Conservation (phyloP, 1,139 yeast species). For the Candida glucosophila region DNA sequence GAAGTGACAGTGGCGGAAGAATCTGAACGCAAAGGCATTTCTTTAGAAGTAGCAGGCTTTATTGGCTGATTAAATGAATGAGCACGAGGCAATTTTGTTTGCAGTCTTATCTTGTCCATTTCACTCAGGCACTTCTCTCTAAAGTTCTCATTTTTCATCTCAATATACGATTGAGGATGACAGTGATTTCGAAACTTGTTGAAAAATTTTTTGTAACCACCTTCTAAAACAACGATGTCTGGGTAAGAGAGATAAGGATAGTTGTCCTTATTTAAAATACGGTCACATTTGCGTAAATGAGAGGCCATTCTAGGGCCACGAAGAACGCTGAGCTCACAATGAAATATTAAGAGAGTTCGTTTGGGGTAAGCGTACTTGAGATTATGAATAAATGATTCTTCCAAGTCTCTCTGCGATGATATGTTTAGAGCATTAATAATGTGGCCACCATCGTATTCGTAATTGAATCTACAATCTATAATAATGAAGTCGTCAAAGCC, state of each 20-base stretch:
- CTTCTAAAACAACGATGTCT: constrained; percentile 78
- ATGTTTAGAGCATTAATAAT: constrained; percentile 75
- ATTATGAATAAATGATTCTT: constrained; percentile 31
- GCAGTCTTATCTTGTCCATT: constrained; percentile 59
- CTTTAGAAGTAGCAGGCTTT: constrained; percentile 3
- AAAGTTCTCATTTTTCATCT: constrained; percentile 75
- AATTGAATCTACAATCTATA: constrained; percentile 86
- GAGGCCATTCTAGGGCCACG: constrained; percentile 92
- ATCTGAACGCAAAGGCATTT: constrained; percentile 15
- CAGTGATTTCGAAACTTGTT: constrained; percentile 48
- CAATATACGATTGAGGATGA: constrained; percentile 71
- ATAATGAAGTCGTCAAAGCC: constrained; percentile 55
- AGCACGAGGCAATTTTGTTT: constrained; percentile 39
- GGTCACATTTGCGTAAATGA: constrained; percentile 75
- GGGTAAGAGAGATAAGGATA: constrained; percentile 84
- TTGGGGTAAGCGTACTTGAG: constrained; percentile 1
- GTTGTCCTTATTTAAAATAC: constrained; percentile 58
- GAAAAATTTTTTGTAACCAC: constrained; percentile 81
- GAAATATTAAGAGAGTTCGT: constrained; percentile 55
- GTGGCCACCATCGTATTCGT: constrained; percentile 91
- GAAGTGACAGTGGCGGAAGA: constrained; percentile 26
- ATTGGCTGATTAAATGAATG: constrained; percentile 24
- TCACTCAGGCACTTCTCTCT: constrained; percentile 62
- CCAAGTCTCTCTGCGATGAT: constrained; percentile 61
- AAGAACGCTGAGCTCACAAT: constrained; percentile 89